Evolutionary conservation across 106 monocot genomes (phyloP), one percentile per base, ranked within the genome.

Genomic region (Chionographis japonica): DNA sequence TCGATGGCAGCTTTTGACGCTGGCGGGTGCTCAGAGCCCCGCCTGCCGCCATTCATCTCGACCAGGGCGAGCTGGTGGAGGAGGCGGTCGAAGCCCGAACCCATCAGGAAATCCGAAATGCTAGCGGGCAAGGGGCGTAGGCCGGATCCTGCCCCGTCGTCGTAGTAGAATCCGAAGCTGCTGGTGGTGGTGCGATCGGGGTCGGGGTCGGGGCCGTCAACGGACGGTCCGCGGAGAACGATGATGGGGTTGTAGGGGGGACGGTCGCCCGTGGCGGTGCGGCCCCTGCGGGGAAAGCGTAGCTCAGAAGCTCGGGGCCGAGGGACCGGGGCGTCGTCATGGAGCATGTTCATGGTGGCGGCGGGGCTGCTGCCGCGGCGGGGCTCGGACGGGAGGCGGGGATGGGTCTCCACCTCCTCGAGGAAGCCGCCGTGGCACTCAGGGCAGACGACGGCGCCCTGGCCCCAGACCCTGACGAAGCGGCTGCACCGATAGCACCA

Each of bases 91-190:
- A 90, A 90, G 0, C 90, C 86, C 8, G 90, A 90, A 12, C 90
- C 86, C 90, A 90, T 83, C 35, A 90, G 54, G 67, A 90, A 86
- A 8, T 90, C 86, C 40, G 86, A 86, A 56, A 86, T 75, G 75
- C 75, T 81, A 0, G 83, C 66, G 1, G 90, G 90, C 43, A 86
- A 58, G 3, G 90, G 90, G 49, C 83, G 83, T 12, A 90, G 75
- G 15, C 90, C 90, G 6, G 78, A 75, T 1, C 86, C 86, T 3
- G 72, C 56, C 5, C 86, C 90, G 50, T 90, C 90, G 57, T 90
- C 83, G 60, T 90, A 90, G 78, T 86, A 90, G 35, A 90, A 73
- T 72, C 83, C 90, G 68, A 90, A 86, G 37, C 61, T 62, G 12
- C 37, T 40, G 27, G 1, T 27, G 0, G 46, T 4, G 37, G 68